phyloP scores from a whole-genome alignment of 306 rosid species.

The Castanea crenata region DNA sequence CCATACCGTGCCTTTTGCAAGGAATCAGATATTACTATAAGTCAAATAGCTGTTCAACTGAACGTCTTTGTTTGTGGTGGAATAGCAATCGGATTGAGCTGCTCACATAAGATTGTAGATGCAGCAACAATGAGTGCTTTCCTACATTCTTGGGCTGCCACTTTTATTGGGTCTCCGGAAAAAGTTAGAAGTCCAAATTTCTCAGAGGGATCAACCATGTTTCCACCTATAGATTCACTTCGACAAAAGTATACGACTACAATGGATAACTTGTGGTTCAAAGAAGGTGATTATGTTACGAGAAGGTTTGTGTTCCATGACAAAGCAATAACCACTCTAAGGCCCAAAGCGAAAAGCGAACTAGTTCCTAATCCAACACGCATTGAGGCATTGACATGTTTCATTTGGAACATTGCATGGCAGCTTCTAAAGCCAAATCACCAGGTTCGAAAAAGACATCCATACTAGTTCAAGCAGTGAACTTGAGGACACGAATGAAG shows the following conservation, averaged over 20 bases:
- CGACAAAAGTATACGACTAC: constrained; percentile 11
- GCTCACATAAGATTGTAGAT: constrained; percentile 47
- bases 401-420: constrained; percentile 41
- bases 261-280: constrained; percentile 22
- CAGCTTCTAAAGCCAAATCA: constrained; percentile 19
- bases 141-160: constrained; percentile 39
- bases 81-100: constrained; percentile 39
- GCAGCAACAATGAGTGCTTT: constrained; percentile 27
- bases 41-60: constrained; percentile 45
- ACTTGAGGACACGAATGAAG: constrained; percentile 37
- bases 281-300: constrained; percentile 26
- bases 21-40: constrained; percentile 12
- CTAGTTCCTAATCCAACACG: constrained; percentile 32
- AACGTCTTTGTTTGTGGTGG: constrained; percentile 52
- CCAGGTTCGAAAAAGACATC: constrained; percentile 9
- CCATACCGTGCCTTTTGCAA: constrained; percentile 35
- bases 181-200: constrained; percentile 27
- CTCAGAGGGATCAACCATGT: constrained; percentile 19
- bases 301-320: constrained; percentile 40
- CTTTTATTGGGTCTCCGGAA: constrained; percentile 13
- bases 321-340: constrained; percentile 23
- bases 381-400: constrained; percentile 36
- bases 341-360: constrained; percentile 20
- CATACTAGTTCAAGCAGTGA: constrained; percentile 28
- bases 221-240: constrained; percentile 37